Conservation (phyloP, 2,329 filamentous ascomycete genomes). For the Penicillium sp. region DNA sequence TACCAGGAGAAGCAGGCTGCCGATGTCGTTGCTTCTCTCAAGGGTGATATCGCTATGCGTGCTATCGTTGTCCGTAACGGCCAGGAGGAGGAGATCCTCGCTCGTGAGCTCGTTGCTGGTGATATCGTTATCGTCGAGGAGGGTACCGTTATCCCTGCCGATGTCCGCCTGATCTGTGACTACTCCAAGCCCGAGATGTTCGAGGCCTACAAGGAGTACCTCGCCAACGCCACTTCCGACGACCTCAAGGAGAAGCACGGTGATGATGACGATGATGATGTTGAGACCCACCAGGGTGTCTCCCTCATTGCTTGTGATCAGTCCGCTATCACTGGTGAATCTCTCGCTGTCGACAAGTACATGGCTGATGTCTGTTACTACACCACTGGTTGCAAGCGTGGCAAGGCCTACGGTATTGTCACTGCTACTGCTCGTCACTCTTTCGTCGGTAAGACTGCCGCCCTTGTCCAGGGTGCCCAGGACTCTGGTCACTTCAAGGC, state of each 20-base stretch:
- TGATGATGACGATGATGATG: conserved; percentile 50
- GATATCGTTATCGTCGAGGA: conserved; percentile 68
- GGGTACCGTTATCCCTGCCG: conserved; percentile 61
- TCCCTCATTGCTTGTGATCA: conserved; percentile 63
- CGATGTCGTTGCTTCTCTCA: conserved; percentile 64
- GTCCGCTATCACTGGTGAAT: conserved; percentile 73
- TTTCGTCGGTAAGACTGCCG: conserved; percentile 68
- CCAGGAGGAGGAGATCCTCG: conserved; percentile 59
- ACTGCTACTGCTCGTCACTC: conserved; percentile 60
- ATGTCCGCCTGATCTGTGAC: conserved; percentile 63
- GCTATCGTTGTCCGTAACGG: conserved; percentile 60
- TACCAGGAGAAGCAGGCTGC: conserved; percentile 75
- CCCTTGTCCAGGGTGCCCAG: conserved; percentile 64
- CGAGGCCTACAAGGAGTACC: conserved; percentile 58
- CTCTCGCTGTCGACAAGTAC: conserved; percentile 53
- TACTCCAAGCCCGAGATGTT: conserved; percentile 61
- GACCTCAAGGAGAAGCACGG: conserved; percentile 51
- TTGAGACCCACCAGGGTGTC: conserved; percentile 55
- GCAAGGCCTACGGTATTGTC: conserved; percentile 63
- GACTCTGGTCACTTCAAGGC: conserved; percentile 73
- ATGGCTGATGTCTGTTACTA: conserved; percentile 70
- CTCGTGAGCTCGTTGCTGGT: conserved; percentile 63
- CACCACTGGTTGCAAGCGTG: conserved; percentile 73
- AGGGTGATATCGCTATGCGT: conserved; percentile 72
- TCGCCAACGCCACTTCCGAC: conserved; percentile 53